Evolutionary conservation across 345 rosid genomes (phyloP), one percentile per base, ranked within the genome.

Genomic region (Eucalyptus pauciflora): DNA sequence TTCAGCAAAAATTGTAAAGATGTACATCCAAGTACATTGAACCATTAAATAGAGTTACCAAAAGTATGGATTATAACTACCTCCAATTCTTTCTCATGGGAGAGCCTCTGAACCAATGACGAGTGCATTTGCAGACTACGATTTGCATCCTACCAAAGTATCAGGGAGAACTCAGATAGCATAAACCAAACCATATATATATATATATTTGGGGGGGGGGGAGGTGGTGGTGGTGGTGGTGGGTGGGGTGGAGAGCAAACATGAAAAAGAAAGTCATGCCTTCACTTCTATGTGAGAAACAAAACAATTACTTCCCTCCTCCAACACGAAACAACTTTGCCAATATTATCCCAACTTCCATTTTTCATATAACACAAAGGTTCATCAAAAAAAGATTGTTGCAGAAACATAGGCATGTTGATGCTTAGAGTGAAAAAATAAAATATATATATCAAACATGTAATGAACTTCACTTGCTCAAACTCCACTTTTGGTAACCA

Each of bases 101-200:
- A 92, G 85, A 97, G 96, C 92, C 97, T 96, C 87, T 91, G 91
- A 51, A 97, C 86, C 92, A 96, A 81, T n/a, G 98, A 97, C 5
- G 99, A 96, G 93, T 97, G 99, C 91, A 95, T 91, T 91, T 96
- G 99, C 93, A 95, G 87, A 91, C 94, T 87, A 48, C 90, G 94
- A 90, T 89, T 92, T 56, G 91, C 90, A 85, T 95, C 97, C 99
- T 97, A 90, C 91, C 92, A 37, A 89, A 76, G 89, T 12, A 80
- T 27, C 37, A 83, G 31, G 20, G 27, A 88, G 49, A 56, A 67
- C 76, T 43, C 27, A 45, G 52, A 60, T 27, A 87, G 20, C 46
- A 79, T 25, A 69, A 56, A 29, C 85, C 71, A 85, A 87, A 50
- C 87, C 49, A 25, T n/a, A 86, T 49, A 67, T 13, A 50, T 64